Conservation (phyloP, 2,329 filamentous ascomycete genomes). For the Microdochium nivale region DNA sequence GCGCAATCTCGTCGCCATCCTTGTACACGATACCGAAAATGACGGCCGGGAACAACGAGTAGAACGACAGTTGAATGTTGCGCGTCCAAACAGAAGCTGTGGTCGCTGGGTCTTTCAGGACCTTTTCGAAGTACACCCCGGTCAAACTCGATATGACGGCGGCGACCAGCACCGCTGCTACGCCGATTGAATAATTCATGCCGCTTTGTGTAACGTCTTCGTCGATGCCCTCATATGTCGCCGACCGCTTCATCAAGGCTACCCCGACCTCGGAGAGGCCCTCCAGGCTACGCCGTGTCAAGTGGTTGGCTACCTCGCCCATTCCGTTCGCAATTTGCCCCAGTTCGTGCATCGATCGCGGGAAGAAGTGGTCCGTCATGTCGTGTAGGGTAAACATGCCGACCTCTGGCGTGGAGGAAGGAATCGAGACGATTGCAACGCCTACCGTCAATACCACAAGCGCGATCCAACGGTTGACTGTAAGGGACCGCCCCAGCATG, state of each 20-base stretch:
- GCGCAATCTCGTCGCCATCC: conserved; percentile 75
- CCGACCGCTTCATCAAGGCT: conserved; percentile 59
- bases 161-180: conserved; percentile 69
- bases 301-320: conserved; percentile 38
- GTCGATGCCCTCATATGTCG: conserved; percentile 84
- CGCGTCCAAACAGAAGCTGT: conserved; percentile 82
- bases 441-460: conserved; percentile 73
- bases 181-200: conserved; percentile 73
- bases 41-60: conserved; percentile 83
- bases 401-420: conserved; percentile 46
- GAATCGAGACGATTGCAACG: conserved; percentile 78
- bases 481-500: conserved; percentile 64
- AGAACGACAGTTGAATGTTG: conserved; percentile 91
- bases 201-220: conserved; percentile 45
- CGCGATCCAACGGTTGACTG: conserved; percentile 69
- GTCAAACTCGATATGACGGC: conserved; percentile 77
- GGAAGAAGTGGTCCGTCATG: conserved; percentile 61
- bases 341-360: conserved; percentile 70
- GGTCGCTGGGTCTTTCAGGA: conserved; percentile 74
- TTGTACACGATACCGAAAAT: conserved; percentile 80
- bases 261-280: conserved; percentile 24
- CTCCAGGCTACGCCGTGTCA: conserved; percentile 38
- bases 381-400: conserved; percentile 54
- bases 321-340: conserved; percentile 51
- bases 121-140: conserved; percentile 83